Percentiles rank a stretch among this genome's conserved stretches.
Conservation (phyloP, 257 asterid species). For the Solanum peruvianum region DNA sequence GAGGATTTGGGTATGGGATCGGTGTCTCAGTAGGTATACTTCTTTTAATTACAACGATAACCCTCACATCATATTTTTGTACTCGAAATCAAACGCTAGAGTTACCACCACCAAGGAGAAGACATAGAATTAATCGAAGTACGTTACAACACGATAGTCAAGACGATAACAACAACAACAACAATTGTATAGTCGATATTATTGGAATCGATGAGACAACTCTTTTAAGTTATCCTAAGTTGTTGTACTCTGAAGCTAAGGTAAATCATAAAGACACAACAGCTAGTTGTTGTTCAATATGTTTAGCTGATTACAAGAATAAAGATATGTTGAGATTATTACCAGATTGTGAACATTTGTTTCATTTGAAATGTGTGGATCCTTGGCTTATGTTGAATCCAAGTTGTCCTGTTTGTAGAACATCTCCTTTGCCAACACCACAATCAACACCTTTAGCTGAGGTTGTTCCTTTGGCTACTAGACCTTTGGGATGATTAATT, state of each 20-base stretch:
- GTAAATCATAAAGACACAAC: constrained; percentile 40
- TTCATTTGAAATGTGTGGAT: constrained; percentile 74
- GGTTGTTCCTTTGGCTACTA: constrained; percentile 57
- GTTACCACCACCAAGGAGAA: constrained; percentile 6
- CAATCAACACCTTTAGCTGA: constrained; percentile 72
- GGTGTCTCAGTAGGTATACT: constrained; percentile 82
- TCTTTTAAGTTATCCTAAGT: constrained; percentile 49
- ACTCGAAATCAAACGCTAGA: constrained; percentile 23
- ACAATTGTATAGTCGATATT: constrained; percentile 14
- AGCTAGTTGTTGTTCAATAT: constrained; percentile 64
- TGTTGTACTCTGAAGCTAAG: constrained; percentile 63
- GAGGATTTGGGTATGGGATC: constrained; percentile 81
- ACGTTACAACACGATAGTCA: background rate
- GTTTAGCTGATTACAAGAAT: constrained; percentile 65
- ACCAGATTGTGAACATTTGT: constrained; percentile 82
- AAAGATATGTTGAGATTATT: constrained; percentile 42
- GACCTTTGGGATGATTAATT: constrained; percentile 20
- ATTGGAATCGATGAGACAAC: constrained; percentile 72
- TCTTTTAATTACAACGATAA: constrained; percentile 75
- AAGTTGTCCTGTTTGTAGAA: constrained; percentile 86
- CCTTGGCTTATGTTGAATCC: constrained; percentile 88
- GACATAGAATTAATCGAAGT: background rate
- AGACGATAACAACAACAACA: background rate
- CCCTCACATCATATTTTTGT: constrained; percentile 74
- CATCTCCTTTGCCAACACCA: constrained; percentile 79